Conservation (phyloP, 2,329 filamentous ascomycete species). For the Acarospora socialis region DNA sequence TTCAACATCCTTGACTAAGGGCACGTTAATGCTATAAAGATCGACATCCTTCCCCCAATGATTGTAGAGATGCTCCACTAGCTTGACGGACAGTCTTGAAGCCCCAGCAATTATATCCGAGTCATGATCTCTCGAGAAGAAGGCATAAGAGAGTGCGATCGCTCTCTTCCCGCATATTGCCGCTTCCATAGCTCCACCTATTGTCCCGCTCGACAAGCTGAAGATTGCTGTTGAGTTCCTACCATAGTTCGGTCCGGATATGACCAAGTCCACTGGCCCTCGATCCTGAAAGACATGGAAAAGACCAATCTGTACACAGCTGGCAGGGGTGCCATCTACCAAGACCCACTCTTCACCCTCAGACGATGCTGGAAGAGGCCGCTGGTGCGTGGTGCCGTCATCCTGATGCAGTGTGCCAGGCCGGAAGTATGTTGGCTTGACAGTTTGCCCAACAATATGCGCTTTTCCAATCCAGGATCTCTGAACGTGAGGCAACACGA, state of each 20-base stretch:
- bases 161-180: constrained; percentile 55
- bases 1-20: constrained; percentile 63
- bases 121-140: constrained; percentile 75
- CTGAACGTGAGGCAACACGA: constrained; percentile 81
- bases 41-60: constrained; percentile 47
- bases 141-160: constrained; percentile 81
- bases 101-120: constrained; percentile 66
- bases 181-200: constrained; percentile 64
- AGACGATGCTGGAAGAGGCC: constrained; percentile 36
- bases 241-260: constrained; percentile 72
- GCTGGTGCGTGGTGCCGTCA: constrained; percentile 51
- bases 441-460: constrained; percentile 80
- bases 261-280: constrained; percentile 59
- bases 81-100: constrained; percentile 54
- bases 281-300: constrained; percentile 64
- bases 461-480: constrained; percentile 98
- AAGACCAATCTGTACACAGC: constrained; percentile 67
- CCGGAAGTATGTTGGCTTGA: constrained; percentile 74
- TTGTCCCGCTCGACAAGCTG: constrained; percentile 60
- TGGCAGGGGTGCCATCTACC: constrained; percentile 67
- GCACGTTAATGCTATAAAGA: constrained; percentile 85
- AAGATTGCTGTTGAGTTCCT: constrained; percentile 71
- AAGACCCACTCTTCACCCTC: constrained; percentile 65
- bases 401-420: constrained; percentile 46
- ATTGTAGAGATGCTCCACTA: constrained; percentile 62